phyloP scores from a whole-genome alignment of 306 rosid genomes.

The Cicer pinnatifidum region DNA sequence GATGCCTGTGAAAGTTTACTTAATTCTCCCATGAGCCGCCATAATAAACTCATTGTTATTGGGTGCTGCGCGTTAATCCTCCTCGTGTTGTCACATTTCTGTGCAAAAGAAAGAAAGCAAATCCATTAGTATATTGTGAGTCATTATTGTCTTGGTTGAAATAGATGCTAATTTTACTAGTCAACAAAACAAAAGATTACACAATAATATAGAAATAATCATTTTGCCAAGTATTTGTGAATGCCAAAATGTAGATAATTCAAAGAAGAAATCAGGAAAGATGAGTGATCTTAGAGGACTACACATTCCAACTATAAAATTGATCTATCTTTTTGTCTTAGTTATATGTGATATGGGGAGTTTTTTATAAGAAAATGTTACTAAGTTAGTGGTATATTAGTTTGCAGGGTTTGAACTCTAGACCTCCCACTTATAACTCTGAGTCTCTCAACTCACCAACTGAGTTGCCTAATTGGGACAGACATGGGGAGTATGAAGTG shows the following conservation, averaged over 20 bases:
- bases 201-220: conserved; percentile 1
- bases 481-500: background rate
- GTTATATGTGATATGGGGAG: background rate
- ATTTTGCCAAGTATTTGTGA: background rate
- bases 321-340: background rate
- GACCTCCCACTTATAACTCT: background rate
- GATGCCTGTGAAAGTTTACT: conserved; percentile 50
- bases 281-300: conserved; percentile 1
- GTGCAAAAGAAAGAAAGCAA: conserved; percentile 39
- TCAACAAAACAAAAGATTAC: conserved; percentile 8
- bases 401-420: too few relatives aligned
- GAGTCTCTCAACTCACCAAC: background rate
- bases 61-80: conserved; percentile 98
- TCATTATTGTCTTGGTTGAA: background rate
- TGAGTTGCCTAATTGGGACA: background rate
- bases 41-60: conserved; percentile 60
- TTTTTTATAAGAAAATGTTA: background rate
- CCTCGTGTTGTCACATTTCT: conserved; percentile 79
- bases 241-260: conserved; percentile 26
- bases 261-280: conserved; percentile 14
- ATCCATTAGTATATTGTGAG: background rate
- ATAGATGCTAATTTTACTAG: background rate
- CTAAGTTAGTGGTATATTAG: background rate
- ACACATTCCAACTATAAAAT: conserved; percentile 9
- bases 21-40: conserved; percentile 42